A percentile compares a stretch with the other conserved stretches of the same genome.
Conservation (phyloP, 2,329 filamentous ascomycete genomes). For the Colletotrichum sp. region DNA sequence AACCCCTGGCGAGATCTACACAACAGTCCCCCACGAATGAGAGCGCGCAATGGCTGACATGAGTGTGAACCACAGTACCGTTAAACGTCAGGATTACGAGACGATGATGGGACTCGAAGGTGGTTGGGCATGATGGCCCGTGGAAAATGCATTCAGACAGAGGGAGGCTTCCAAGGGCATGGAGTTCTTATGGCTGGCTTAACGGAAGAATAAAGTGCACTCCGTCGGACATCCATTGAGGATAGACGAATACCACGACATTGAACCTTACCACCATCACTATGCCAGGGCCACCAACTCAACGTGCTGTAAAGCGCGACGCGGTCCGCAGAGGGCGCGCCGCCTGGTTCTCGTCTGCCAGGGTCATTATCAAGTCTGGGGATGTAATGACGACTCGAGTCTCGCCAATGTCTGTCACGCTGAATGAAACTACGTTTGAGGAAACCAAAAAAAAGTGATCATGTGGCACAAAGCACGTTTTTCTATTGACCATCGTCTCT, state of each 20-base stretch:
- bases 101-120: slow-evolving; percentile 17
- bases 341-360: background rate
- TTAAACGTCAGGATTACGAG: slow-evolving; percentile 31
- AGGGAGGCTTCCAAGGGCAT: slow-evolving; percentile 44
- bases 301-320: slow-evolving; percentile 2
- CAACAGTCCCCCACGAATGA: background rate
- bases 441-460: background rate
- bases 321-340: background rate
- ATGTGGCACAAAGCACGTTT: slow-evolving; percentile 7
- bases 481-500: slow-evolving; percentile 31
- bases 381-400: slow-evolving; percentile 13
- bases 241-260: slow-evolving; percentile 49
- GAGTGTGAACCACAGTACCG: slow-evolving; percentile 33
- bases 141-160: slow-evolving; percentile 42
- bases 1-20: background rate
- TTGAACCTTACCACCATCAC: slow-evolving; percentile 30
- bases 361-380: background rate
- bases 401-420: background rate
- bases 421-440: background rate
- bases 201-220: slow-evolving; percentile 41
- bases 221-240: slow-evolving; percentile 46
- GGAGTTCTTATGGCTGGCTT: slow-evolving; percentile 48
- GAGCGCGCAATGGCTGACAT: slow-evolving; percentile 23
- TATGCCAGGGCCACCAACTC: background rate
- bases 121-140: slow-evolving; percentile 31